Conservation (phyloP, 2,329 filamentous ascomycete genomes). For the Botryotinia narcissicola region DNA sequence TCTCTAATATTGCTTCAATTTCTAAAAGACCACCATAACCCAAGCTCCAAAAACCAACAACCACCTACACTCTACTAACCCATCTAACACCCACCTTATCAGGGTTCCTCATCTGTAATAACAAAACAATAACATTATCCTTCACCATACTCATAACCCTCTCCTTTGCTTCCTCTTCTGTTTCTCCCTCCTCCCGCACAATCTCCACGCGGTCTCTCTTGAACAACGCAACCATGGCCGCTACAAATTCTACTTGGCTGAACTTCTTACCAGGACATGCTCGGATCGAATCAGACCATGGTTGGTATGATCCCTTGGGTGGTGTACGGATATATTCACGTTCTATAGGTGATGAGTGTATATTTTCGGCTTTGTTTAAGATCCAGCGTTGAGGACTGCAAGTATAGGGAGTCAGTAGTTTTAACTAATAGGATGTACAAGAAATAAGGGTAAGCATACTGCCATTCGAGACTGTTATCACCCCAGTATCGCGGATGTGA, state of each 20-base stretch:
- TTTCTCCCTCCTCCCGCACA: constrained; percentile 1
- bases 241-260: constrained; percentile 30
- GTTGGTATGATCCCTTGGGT: constrained; percentile 21
- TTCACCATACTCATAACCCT: constrained; percentile 23
- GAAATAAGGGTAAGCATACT: neutral
- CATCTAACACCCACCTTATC: constrained; percentile 26
- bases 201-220: constrained; percentile 18
- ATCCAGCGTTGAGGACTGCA: neutral
- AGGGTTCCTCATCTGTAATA: constrained; percentile 26
- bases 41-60: neutral
- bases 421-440: neutral
- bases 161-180: neutral
- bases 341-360: neutral
- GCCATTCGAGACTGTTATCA: neutral
- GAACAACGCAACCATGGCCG: constrained; percentile 23
- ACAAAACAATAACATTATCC: constrained; percentile 24
- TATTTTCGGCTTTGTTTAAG: neutral
- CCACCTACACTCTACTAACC: constrained; percentile 8
- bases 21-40: neutral
- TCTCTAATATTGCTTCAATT: neutral
- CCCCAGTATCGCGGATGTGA: constrained; percentile 7
- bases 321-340: constrained; percentile 12
- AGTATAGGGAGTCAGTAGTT: neutral
- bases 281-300: constrained; percentile 26
- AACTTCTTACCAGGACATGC: constrained; percentile 31